Percentiles rank a stretch among this genome's conserved stretches.
Conservation (phyloP, 1,139 yeast species). For the Suhomyces atakaporum region DNA sequence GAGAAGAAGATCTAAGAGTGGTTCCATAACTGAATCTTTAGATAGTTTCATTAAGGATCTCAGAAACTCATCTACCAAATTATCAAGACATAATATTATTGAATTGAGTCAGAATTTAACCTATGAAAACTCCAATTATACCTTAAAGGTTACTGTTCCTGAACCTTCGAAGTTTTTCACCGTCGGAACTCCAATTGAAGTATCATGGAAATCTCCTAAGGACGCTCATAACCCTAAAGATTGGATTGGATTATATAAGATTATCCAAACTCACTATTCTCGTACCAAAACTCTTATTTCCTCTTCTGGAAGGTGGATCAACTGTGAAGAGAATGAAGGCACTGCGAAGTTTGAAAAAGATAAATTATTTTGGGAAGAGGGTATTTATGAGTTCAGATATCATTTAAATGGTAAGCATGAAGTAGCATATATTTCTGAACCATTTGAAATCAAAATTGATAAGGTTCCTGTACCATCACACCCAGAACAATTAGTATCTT, state of each 20-base stretch:
- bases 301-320: constrained; percentile 73
- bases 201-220: constrained; percentile 59
- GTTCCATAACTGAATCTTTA: constrained; percentile 40
- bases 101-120: constrained; percentile 45
- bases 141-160: constrained; percentile 29
- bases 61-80: constrained; percentile 32
- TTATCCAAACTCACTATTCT: constrained; percentile 62
- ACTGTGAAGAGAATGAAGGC: constrained; percentile 49
- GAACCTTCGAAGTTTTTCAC: constrained; percentile 23
- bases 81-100: constrained; percentile 40
- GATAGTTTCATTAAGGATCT: constrained; percentile 46
- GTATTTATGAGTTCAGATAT: constrained; percentile 75
- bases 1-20: constrained; percentile 14
- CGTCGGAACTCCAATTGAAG: constrained; percentile 57
- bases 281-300: constrained; percentile 61
- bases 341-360: constrained; percentile 52
- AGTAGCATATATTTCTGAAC: constrained; percentile 65
- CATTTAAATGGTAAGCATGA: constrained; percentile 72
- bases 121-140: constrained; percentile 42
- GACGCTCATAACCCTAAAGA: constrained; percentile 49
- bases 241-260: constrained; percentile 80
- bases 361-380: constrained; percentile 65
- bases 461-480: constrained; percentile 38
- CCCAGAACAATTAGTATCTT: constrained; percentile 22
- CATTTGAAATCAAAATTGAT: constrained; percentile 63